These are phyloP conservation scores for Daldinia eschscholtzii DNA, from an alignment of 2,329 filamentous ascomycete species.

Conservation along the genomic window DNA sequence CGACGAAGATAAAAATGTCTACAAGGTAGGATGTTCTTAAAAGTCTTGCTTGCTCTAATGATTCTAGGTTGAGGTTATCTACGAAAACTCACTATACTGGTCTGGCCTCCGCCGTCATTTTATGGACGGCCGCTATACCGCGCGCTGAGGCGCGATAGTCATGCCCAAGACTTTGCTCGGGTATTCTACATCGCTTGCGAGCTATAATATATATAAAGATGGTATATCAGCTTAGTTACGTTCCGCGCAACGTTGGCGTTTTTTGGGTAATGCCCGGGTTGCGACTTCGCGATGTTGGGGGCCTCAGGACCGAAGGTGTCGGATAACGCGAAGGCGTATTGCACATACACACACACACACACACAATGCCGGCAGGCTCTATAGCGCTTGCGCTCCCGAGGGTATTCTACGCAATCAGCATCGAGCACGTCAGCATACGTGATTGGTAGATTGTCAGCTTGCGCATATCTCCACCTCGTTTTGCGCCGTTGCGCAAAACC, in stretches of 20 bases:
- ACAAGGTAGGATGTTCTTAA: background rate
- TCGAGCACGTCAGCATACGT: slow-evolving; percentile 46
- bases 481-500: slow-evolving; percentile 50
- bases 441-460: slow-evolving; percentile 47
- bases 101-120: slow-evolving; percentile 26
- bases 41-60: slow-evolving; percentile 14
- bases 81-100: slow-evolving; percentile 5
- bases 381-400: slow-evolving; percentile 25
- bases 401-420: slow-evolving; percentile 41
- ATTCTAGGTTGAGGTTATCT: slow-evolving; percentile 13
- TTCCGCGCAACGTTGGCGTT: slow-evolving; percentile 6
- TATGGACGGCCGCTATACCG: slow-evolving; percentile 10
- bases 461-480: slow-evolving; percentile 45
- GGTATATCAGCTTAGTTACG: slow-evolving; percentile 6
- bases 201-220: background rate
- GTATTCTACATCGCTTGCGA: slow-evolving; percentile 27
- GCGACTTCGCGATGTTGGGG: slow-evolving; percentile 25
- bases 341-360: background rate
- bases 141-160: slow-evolving; percentile 31
- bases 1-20: background rate
- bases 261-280: slow-evolving; percentile 3
- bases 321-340: slow-evolving; percentile 34
- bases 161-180: slow-evolving; percentile 27
- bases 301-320: slow-evolving; percentile 6
- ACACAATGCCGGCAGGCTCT: slow-evolving; percentile 28